Evolutionary conservation across 169 alveolate species (phyloP), one percentile per base, ranked within the genome.

Genomic region (Theileria parva): DNA sequence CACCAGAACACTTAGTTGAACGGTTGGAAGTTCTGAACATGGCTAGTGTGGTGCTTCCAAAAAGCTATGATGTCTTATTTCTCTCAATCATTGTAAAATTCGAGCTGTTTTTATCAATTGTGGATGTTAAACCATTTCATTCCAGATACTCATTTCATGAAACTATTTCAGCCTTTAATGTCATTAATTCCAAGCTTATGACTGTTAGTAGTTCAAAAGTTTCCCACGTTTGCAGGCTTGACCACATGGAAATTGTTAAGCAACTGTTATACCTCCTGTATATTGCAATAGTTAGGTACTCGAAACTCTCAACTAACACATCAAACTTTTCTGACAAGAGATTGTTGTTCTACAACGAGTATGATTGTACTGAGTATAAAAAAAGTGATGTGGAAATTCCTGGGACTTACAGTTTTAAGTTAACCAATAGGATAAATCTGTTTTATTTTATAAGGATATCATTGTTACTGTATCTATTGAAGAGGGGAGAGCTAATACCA

Each of bases 11-110:
- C 5, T 19, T 73, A 53, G 15, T 30, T 15, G 34, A 19, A 23
- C 51, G 60, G 63, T 25, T 73, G 57, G 71, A 73, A 23, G 44
- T 59, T 6, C 23, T 73, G 1, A 73, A 73, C 53, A 23, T 13
- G 34, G 71, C 80, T 25, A 73, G 80, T 28, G 76, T 61, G 60
- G 28, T 73, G 15, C 4, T 73, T 1, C 80, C 80, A n/a, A 73
- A 28, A 48, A 73, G 80, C 63, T 19, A 19, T 15, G 80, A 73
- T 30, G 70, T 73, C 39, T 37, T 37, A 32, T 73, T 59, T 37
- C 44, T 37, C 37, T 74, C 77, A 57, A 51, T 51, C 3, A 53
- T 73, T 39, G 60, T 51, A 30, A 73, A 73, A 17, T 73, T 73
- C 19, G 80, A 73, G 44, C 44, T 73, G 25, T 30, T 51, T 12